phyloP scores from a whole-genome alignment of 1,284 basidiomycete genomes.

The Mycena citricolor region DNA sequence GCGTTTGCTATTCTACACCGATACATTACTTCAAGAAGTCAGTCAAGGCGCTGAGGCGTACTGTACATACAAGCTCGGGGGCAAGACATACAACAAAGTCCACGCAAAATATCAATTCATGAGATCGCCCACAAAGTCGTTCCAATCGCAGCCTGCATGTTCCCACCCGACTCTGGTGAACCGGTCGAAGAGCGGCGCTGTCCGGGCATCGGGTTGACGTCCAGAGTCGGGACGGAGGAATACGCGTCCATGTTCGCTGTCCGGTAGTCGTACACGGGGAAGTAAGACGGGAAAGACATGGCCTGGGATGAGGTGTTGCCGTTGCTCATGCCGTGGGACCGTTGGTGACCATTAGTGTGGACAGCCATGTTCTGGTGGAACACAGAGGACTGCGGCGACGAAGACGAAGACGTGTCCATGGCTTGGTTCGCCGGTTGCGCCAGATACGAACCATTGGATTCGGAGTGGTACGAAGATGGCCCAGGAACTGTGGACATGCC shows the following conservation, averaged over 20 bases:
- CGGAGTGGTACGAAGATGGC: slow-evolving; percentile 21
- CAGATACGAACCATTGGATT: slow-evolving; percentile 20
- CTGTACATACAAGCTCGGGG: slow-evolving; percentile 1
- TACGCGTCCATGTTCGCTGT: slow-evolving; percentile 31
- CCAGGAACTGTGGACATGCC: slow-evolving; percentile 28
- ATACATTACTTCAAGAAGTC: slow-evolving; percentile 4
- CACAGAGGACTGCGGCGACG: slow-evolving; percentile 21
- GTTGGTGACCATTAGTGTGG: slow-evolving; percentile 19
- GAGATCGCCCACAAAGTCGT: slow-evolving; percentile 54
- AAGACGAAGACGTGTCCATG: too few species aligned
- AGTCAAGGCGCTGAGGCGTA: too few species aligned
- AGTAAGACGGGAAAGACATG: slow-evolving; percentile 61
- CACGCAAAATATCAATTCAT: slow-evolving; percentile 15
- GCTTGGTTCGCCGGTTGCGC: slow-evolving; percentile 26
- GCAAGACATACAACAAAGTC: not conserved
- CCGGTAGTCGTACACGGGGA: slow-evolving; percentile 75
- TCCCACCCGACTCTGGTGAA: slow-evolving; percentile 57
- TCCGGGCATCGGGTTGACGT: slow-evolving; percentile 37
- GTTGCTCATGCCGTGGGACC: slow-evolving; percentile 19
- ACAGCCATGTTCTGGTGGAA: slow-evolving; percentile 19
- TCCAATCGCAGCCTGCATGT: slow-evolving; percentile 57
- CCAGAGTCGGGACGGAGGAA: slow-evolving; percentile 36
- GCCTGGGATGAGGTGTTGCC: slow-evolving; percentile 16
- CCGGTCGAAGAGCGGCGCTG: slow-evolving; percentile 34
- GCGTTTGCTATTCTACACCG: too few species aligned